These are phyloP conservation scores for Metschnikowia borealis DNA, from an alignment of 805 yeast genomes.

Conservation along the genomic window DNA sequence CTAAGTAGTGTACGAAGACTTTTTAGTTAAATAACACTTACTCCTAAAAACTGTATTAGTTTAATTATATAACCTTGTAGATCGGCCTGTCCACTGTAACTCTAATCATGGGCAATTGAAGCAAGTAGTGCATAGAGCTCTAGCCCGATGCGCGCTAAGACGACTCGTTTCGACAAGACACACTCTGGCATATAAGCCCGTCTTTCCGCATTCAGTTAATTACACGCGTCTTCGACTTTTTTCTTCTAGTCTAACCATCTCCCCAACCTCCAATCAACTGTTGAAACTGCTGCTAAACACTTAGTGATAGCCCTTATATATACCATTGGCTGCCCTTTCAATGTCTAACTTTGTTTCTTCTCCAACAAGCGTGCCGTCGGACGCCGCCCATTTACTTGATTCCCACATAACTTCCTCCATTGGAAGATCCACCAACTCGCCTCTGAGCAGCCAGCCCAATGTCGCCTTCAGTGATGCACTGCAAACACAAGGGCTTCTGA, in stretches of 20 bases:
- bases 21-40: no score
- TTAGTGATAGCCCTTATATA: not conserved
- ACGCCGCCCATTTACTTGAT: constrained; percentile 37
- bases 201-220: constrained; percentile 8
- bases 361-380: constrained; percentile 42
- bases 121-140: not conserved
- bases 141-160: not conserved
- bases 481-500: constrained; percentile 39
- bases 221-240: constrained; percentile 9
- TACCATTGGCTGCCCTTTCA: not conserved
- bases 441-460: constrained; percentile 23
- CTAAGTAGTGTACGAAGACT: no score
- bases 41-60: no score
- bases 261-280: not conserved
- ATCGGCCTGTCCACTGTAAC: no score
- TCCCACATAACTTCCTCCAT: constrained; percentile 42
- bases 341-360: constrained; percentile 45
- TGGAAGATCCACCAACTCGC: constrained; percentile 35
- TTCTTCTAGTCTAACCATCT: not conserved
- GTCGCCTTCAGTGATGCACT: constrained; percentile 20
- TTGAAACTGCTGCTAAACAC: not conserved
- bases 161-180: not conserved
- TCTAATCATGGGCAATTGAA: no score
- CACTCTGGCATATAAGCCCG: not conserved
- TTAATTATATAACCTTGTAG: no score